Evolutionary conservation across 306 rosid species (phyloP).

Genomic region (Medicago arabica): DNA sequence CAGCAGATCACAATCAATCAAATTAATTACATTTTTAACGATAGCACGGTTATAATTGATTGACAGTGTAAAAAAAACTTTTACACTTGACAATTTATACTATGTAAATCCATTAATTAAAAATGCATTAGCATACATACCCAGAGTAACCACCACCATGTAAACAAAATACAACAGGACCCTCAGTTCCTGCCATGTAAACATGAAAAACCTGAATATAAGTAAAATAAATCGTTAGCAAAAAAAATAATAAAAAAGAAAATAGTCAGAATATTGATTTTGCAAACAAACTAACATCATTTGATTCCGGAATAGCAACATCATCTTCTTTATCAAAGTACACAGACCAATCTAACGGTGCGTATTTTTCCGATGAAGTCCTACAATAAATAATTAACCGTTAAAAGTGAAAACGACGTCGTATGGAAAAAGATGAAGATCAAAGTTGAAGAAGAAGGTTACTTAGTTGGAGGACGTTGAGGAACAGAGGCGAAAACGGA

Average conservation of each 20-base stretch:
- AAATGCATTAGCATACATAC: conserved; percentile 58
- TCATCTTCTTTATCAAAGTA: conserved; percentile 82
- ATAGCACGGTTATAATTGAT: not conserved
- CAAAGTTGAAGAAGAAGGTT: conserved; percentile 42
- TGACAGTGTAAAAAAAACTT: too few species aligned
- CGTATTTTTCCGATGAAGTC: conserved; percentile 65
- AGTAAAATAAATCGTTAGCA: conserved; percentile 23
- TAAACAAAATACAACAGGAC: conserved; percentile 90
- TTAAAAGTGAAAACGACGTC: not conserved
- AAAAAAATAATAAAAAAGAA: not conserved
- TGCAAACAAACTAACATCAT: conserved; percentile 59
- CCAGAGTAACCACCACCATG: conserved; percentile 98
- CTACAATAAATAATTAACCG: conserved; percentile 44
- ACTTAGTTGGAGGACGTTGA: conserved; percentile 76
- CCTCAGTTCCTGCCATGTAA: conserved; percentile 93
- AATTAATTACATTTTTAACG: too few species aligned
- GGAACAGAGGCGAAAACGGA: conserved; percentile 80
- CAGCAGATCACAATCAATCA: not conserved
- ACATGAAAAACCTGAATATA: conserved; percentile 86
- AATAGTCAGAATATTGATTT: not conserved
- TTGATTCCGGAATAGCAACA: conserved; percentile 64
- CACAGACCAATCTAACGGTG: conserved; percentile 68
- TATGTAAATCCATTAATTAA: too few species aligned
- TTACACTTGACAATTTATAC: too few species aligned
- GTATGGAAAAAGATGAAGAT: conserved; percentile 10